These are phyloP conservation scores for Aspergillus quadricinctus DNA, from an alignment of 2,329 filamentous ascomycete genomes.

Conservation along the genomic window DNA sequence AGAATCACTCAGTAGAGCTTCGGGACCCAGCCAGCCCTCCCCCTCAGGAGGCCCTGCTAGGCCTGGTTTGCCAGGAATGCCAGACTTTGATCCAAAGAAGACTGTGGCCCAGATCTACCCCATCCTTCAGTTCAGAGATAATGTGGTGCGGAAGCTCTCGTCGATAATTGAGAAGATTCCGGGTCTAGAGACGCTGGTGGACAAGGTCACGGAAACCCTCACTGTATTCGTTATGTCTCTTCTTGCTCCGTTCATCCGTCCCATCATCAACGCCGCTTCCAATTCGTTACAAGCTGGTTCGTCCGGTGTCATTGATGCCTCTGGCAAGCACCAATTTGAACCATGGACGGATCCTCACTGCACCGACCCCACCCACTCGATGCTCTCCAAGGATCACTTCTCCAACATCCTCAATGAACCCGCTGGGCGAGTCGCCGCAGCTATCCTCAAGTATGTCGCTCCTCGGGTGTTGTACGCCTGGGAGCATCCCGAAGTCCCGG, in stretches of 20 bases:
- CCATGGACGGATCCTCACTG: conserved; percentile 73
- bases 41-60: conserved; percentile 34
- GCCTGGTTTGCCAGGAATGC: conserved; percentile 65
- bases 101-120: conserved; percentile 83
- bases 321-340: conserved; percentile 70
- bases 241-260: conserved; percentile 84
- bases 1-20: conserved; percentile 31
- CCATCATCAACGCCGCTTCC: conserved; percentile 83
- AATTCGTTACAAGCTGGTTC: conserved; percentile 82
- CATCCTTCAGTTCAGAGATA: conserved; percentile 89
- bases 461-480: conserved; percentile 88
- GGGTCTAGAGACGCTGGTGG: conserved; percentile 80
- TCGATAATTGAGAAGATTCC: conserved; percentile 86
- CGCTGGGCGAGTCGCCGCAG: conserved; percentile 67
- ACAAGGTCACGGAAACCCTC: conserved; percentile 88
- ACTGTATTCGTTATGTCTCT: conserved; percentile 89
- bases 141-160: conserved; percentile 82
- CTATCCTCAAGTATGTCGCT: conserved; percentile 79
- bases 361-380: conserved; percentile 75
- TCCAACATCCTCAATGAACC: conserved; percentile 73
- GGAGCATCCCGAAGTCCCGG: conserved; percentile 79
- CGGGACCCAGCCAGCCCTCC: conserved; percentile 43
- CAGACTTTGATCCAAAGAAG: conserved; percentile 73
- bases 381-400: conserved; percentile 81
- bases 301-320: conserved; percentile 62